Evolutionary conservation across 768 basidiomycete species (phyloP), one percentile per base, ranked within the genome.

Genomic region (Piloderma croceum): DNA sequence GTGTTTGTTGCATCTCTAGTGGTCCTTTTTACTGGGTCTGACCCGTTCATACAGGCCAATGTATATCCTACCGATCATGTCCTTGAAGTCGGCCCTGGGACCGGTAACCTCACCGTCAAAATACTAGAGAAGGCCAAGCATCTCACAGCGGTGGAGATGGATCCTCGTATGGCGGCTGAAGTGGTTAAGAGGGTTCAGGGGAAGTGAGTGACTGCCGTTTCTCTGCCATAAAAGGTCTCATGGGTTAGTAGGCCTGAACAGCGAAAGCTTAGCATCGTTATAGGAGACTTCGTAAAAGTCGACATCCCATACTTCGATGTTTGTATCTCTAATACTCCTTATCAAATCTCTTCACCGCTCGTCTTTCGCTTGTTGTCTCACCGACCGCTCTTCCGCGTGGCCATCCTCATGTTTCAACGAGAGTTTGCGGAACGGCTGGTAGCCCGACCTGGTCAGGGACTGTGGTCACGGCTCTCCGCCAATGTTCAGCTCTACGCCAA

Each of bases 331-430:
- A 99, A 99, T 58, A 99, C 96, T 1, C 96, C 96, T 1, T 99
- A 98, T 63, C 93, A 98, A 62, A 99, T 99, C 52, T 98, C 96
- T 2, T 98, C 96, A 1, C 90, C 93, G 4, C 83, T 99, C 36
- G 85, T 97, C 41, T 99, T 99, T 74, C 88, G 90, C 44, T 78
- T 99, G 24, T 81, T 98, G 36, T 98, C 96, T 2, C 92, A 97
- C 53, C 86, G 96, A 2, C 96, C 96, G 0, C 70, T 97, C 33
- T 90, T 88, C 59, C 90, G 94, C 20, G 79, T 87, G 42, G 90
- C 91, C 24, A 90, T 99, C 47, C 86, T 99, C 67, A 99, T 99
- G 96, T 99, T 99, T 69, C 96, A 99, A 66, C 85, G 92, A 41
- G 96, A 99, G 63, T 99, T 99, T 55, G 96, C 96, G 0, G 71